phyloP scores from a whole-genome alignment of 768 basidiomycete species.

The Mycena metata region DNA sequence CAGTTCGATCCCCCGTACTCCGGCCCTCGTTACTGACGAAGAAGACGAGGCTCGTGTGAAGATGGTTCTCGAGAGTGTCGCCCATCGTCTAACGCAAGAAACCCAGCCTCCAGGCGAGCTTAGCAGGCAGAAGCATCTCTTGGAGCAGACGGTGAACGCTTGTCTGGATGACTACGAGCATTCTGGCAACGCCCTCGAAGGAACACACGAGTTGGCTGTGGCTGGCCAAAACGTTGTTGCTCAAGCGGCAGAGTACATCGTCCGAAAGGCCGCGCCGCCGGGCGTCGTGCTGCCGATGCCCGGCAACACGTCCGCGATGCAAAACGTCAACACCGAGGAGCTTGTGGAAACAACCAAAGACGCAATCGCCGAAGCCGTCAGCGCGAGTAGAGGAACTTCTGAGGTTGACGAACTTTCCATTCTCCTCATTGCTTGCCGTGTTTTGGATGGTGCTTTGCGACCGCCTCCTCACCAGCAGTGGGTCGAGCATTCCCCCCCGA shows the following conservation, averaged over 20 bases:
- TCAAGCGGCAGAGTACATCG: slow-evolving; percentile 80
- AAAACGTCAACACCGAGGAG: slow-evolving; percentile 65
- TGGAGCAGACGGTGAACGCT: slow-evolving; percentile 77
- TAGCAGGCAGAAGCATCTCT: slow-evolving; percentile 85
- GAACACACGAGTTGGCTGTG: slow-evolving; percentile 73
- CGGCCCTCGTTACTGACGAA: slow-evolving; percentile 29
- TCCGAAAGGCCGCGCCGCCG: slow-evolving; percentile 56
- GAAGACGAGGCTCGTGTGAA: slow-evolving; percentile 78
- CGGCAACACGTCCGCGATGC: slow-evolving; percentile 58
- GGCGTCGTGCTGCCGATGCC: slow-evolving; percentile 46
- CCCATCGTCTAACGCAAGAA: slow-evolving; percentile 82
- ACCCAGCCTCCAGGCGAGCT: slow-evolving; percentile 79
- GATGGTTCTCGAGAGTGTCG: slow-evolving; percentile 81
- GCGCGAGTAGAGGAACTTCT: slow-evolving; percentile 68
- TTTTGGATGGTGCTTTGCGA: slow-evolving; percentile 31
- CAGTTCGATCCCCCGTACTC: slow-evolving; percentile 35
- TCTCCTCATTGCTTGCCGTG: slow-evolving; percentile 38
- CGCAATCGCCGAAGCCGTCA: slow-evolving; percentile 87
- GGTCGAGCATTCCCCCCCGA: slow-evolving; percentile 15
- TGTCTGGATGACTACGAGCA: slow-evolving; percentile 72
- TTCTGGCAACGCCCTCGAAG: slow-evolving; percentile 64
- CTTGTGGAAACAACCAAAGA: slow-evolving; percentile 67
- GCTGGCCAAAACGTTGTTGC: slow-evolving; percentile 88
- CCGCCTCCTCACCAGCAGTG: slow-evolving; percentile 14
- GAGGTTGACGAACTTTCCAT: slow-evolving; percentile 42